Percentiles rank a stretch among this genome's conserved stretches.
Evolutionary conservation across 306 rosid genomes (phyloP).

Genomic region (Vicia sativa): DNA sequence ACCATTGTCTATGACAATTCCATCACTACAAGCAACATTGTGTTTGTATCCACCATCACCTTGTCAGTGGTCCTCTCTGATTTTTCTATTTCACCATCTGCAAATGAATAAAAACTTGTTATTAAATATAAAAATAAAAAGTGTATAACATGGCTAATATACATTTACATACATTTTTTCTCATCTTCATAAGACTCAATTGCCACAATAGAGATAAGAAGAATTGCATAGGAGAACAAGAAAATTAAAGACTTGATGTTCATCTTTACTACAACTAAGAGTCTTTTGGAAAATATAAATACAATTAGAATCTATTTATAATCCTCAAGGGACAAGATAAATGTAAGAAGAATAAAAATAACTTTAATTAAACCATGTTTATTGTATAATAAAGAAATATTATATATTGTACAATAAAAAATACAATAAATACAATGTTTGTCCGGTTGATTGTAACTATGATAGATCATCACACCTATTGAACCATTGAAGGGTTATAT

Average conservation of each 20-base stretch:
- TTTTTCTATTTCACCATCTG: not conserved
- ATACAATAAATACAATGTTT: too few species aligned
- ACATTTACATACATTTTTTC: not conserved
- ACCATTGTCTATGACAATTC: not conserved
- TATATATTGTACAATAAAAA: too few species aligned
- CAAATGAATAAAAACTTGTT: not conserved
- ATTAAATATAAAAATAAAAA: not conserved
- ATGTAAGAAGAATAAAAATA: not conserved
- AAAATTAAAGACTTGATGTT: conserved; percentile 21
- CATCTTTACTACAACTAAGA: not conserved
- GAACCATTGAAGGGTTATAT: too few species aligned
- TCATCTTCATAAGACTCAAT: not conserved
- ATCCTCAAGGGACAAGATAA: not conserved
- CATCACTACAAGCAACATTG: not conserved
- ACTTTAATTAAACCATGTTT: not conserved
- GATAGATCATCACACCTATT: too few species aligned
- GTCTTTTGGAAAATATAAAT: not conserved
- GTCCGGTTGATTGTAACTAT: too few species aligned
- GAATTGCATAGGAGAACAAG: not conserved
- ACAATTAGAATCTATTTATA: conserved; percentile 19
- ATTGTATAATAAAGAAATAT: not conserved
- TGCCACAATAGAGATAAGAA: not conserved
- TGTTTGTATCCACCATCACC: not conserved
- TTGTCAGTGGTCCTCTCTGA: not conserved
- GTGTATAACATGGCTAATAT: not conserved